Evolutionary conservation across 345 rosid species (phyloP), one percentile per base, ranked within the genome.

Genomic region (Nephelium lappaceum): DNA sequence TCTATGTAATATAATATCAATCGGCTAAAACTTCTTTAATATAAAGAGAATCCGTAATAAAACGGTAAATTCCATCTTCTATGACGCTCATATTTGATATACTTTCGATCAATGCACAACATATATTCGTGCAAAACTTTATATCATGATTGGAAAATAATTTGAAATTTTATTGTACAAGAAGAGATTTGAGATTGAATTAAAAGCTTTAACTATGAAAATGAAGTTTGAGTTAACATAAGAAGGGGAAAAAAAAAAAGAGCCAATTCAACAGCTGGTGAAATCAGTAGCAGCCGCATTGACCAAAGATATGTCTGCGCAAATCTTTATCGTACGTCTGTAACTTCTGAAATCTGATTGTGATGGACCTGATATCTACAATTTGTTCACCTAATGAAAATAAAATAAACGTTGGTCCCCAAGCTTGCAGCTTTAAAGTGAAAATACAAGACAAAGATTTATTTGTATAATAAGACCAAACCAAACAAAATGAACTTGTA

Each of bases 191-290:
- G 57, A 11, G 57, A 51, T 51, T 51, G 18, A 51, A 51, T 18
- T n/a, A 5, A 7, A 0, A 45, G 36, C 18, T 16, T 15, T 53
- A 53, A 53, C n/a, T n/a, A 53, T 19, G 64, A 60, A 7, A 60
- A 60, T 60, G 15, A 68, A 21, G 16, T 11, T 18, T 7, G 42
- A 67, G 36, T 24, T 10, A 7, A 36, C 3, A 47, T 8, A 57
- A 4, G 1, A 47, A n/a, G n/a, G n/a, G n/a, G n/a, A n/a, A n/a
- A 31, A 18, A 76, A 38, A 38, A 39, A 41, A 15, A 55, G 57
- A 68, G 73, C 73, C 73, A 67, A 55, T 55, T 77, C 25, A 66
- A 68, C 79, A 16, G 73, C 45, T 57, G 73, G 73, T 77, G 51
- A 39, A 39, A 62, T 63, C 60, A 10, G n/a, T 49, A 18, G 58